Base-by-base conservation (phyloP, 352 stramenopile species). In the Pythium periplocum region DNA sequence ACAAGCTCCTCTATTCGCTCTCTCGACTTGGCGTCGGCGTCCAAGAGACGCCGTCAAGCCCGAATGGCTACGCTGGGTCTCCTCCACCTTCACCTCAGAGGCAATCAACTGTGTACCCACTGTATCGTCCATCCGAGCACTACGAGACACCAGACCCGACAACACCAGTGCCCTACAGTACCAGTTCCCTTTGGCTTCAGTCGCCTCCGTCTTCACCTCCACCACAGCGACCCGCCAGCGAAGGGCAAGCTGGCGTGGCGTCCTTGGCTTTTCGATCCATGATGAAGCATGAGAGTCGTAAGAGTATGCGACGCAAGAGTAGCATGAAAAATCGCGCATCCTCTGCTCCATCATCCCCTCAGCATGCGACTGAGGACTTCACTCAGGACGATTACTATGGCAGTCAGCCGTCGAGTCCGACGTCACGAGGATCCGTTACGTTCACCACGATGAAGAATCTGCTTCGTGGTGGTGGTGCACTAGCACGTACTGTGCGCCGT, bases 1-100 rank as follows among this genome's bases (percentile, higher is more conserved):
- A 85, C 64, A 88, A 83, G 35, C 62, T 88, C 5, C 47, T 88
- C 7, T 85, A 85, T 51, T 86, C 77, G 5, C 57, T 87, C 33
- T 62, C 62, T 7, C 72, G 70, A 11, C 83, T 88, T 45, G 75
- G 73, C 0, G 55, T 86, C 6, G 71, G 42, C 7, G 31, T 26
- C 9, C 53, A 66, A 30, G 33, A 17, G 17, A 8, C 51, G 33
- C 30, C 40, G 32, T 39, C 17, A 45, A 35, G 8, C 44, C 7
- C n/a, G n/a, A 48, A 34, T 48, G n/a, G 44, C 8, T 30, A 11
- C n/a, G 7, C 53, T 62, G 3, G 54, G 62, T 39, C 48, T 46
- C 11, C 32, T 17, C 10, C 35, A n/a, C 31, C 31, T 9, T 10
- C 32, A 30, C 11, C 48, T 10, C 37, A 31, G 6, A 26, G 17